Evolutionary conservation across 2,329 filamentous ascomycete genomes (phyloP), one percentile per base, ranked within the genome.

Genomic region (Scolecobasidium constrictum): DNA sequence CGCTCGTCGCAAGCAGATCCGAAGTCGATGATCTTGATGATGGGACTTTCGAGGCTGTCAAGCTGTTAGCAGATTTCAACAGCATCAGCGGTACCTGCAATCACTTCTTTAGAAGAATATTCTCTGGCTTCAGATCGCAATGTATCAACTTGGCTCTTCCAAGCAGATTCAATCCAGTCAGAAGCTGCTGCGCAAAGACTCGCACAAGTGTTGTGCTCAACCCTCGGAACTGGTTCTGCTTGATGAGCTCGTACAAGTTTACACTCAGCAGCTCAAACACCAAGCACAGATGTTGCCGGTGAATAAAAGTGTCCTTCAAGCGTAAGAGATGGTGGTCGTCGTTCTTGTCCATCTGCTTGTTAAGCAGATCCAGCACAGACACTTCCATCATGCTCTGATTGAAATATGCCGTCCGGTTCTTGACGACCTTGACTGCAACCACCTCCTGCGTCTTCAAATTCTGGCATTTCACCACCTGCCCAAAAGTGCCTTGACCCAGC

Each of bases 371-470:
- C 45, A 98, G 72, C 18, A 98, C 92, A 2, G 92, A 98, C 22
- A 98, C 92, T 60, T 98, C 92, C 92, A 98, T 98, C 92, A 98
- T 98, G 63, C 92, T 96, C 64, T 98, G 92, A 59, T 98, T 98
- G 69, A 98, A 98, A 63, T 98, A 98, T 28, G 92, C 92, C 2
- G 92, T 98, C 55, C 90, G 81, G 64, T 98, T 98, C 68, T 98
- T 98, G 67, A 98, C 92, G 43, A 98, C 92, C 66, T 98, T 98
- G 52, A 98, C 92, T 3, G 92, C 92, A 35, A 98, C 92, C 31
- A 98, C 92, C 64, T 98, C 92, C 61, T 95, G 88, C 1, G 92
- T 96, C 67, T 94, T 95, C 54, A 98, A 66, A 55, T 98, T 98
- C 62, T 98, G 92, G 59, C 92, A 98, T 63, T 98, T 98, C 47